Evolutionary conservation across 768 basidiomycete genomes (phyloP).

Genomic region (Porpolomopsis calyptriformis): DNA sequence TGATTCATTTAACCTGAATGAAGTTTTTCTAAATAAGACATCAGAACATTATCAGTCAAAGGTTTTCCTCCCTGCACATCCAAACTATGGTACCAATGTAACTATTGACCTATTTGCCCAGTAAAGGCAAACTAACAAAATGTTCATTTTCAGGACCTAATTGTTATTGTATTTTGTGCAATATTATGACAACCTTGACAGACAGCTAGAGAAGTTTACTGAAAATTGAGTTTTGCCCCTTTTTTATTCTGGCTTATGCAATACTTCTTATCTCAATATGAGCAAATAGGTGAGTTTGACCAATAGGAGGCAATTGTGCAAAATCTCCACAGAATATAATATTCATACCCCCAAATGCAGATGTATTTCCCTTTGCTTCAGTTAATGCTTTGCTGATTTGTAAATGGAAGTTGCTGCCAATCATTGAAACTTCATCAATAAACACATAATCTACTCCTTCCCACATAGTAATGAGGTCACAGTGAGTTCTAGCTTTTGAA

Average conservation of each 20-base stretch:
- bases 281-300: conserved; percentile 16
- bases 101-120: background rate
- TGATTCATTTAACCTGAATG: conserved; percentile 21
- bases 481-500: conserved; percentile 7
- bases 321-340: conserved; percentile 36
- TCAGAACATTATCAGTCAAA: conserved; percentile 6
- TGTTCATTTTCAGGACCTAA: conserved; percentile 11
- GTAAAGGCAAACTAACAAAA: conserved; percentile 23
- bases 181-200: conserved; percentile 19
- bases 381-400: conserved; percentile 24
- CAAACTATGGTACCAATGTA: conserved; percentile 23
- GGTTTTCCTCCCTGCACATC: conserved; percentile 13
- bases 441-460: conserved; percentile 29
- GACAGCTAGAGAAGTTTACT: conserved; percentile 27
- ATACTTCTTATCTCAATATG: conserved; percentile 7
- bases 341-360: conserved; percentile 29
- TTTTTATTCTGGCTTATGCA: background rate
- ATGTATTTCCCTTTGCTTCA: conserved; percentile 20
- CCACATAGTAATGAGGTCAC: conserved; percentile 24
- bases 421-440: conserved; percentile 32
- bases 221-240: conserved; percentile 13
- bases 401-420: conserved; percentile 22
- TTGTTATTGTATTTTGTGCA: conserved; percentile 20
- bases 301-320: conserved; percentile 30
- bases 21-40: conserved; percentile 9